Evolutionary conservation across 169 alveolate species (phyloP).

Genomic region (Neospora caninum): DNA sequence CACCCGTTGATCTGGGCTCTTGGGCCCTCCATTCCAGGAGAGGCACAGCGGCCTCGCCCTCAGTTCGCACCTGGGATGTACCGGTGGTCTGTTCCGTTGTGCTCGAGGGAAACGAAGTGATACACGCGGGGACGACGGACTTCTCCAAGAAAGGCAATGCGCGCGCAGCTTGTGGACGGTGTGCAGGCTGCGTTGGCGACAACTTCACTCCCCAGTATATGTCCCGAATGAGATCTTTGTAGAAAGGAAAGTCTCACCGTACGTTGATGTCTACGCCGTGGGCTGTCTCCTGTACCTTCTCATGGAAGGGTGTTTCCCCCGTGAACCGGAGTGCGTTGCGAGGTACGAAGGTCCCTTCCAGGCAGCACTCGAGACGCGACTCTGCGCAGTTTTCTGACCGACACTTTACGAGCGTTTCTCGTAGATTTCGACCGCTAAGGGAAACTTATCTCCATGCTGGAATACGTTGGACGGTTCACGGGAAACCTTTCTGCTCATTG

Average conservation of each 20-base stretch:
- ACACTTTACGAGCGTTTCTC: not conserved
- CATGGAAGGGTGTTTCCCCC: conserved; percentile 46
- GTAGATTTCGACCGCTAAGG: not conserved
- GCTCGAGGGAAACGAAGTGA: not conserved
- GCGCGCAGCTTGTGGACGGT: not conserved
- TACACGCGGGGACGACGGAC: not conserved
- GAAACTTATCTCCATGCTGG: not conserved
- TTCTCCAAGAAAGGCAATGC: not conserved
- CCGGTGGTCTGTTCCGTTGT: not conserved
- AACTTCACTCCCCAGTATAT: conserved; percentile 41
- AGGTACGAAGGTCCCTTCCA: not conserved
- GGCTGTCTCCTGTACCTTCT: conserved; percentile 31
- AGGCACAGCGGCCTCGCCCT: not conserved
- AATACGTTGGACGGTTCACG: not conserved
- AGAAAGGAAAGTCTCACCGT: conserved; percentile 1
- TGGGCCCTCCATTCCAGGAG: not conserved
- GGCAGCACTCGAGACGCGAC: not conserved
- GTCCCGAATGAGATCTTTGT: not conserved
- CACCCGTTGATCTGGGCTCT: not conserved
- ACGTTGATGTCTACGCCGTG: conserved; percentile 32
- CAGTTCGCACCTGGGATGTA: not conserved
- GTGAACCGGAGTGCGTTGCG: not conserved
- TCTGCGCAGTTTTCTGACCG: not conserved
- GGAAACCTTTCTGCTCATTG: not conserved
- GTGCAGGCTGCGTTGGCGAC: not conserved